Evolutionary conservation across 345 rosid genomes (phyloP), one percentile per base, ranked within the genome.

Genomic region (Rhodamnia argentea): DNA sequence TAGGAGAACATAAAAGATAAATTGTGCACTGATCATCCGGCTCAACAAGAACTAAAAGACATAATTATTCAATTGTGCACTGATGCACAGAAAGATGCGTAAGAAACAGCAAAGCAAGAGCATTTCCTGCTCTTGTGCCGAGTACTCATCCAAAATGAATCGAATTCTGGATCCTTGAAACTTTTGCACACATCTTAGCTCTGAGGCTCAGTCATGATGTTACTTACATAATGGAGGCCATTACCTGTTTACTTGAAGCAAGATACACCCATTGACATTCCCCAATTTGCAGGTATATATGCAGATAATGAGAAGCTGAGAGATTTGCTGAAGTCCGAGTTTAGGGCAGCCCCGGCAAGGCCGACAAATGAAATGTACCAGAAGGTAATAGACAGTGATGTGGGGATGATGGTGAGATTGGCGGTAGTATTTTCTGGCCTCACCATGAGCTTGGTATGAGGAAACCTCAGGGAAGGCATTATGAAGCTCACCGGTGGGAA

Each of bases 361-460:
- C 90, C 92, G 14, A 74, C 88, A 5, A 87, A 90, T 86, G 92
- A 92, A 86, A 87, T 89, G 89, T 92, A 90, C 87, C 87, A 86
- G 62, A 82, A 47, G 54, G 92, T 84, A 15, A 87, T 92, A 37
- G 93, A 91, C 89, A 88, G 90, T 82, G 94, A 93, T 87, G 85
- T 85, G 29, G 85, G 60, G 27, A 86, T 92, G 88, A 81, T 82
- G 56, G 89, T 91, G 60, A 87, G 92, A 85, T 37, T 91, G 91
- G 90, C 90, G 26, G 90, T 94, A 13, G 90, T 92, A 56, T 90
- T 85, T 85, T 89, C 93, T 13, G 22, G 86, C 54, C 92, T 92
- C 87, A 91, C 92, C 40, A 88, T 90, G 91, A 86, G 57, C 90
- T 90, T 91, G 93, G 92, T 90, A 1, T 91, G 88, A 42, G 91